phyloP scores from a whole-genome alignment of 2,329 filamentous ascomycete species.

The Calonectria ilicicola region DNA sequence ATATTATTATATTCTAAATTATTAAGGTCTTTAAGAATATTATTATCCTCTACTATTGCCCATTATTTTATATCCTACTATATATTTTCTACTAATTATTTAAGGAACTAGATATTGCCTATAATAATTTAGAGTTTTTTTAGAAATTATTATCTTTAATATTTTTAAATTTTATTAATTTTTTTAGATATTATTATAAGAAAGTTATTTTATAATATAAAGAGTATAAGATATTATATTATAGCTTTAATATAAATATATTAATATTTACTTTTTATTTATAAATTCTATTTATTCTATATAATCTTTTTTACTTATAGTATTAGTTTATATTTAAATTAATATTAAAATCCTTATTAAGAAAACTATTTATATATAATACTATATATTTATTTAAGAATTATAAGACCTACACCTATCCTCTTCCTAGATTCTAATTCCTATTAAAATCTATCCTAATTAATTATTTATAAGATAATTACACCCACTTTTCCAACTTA shows the following conservation, averaged over 20 bases:
- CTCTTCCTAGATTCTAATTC: neutral
- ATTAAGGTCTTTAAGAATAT: neutral
- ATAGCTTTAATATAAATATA: too few species aligned
- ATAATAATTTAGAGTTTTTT: neutral
- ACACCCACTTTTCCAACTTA: neutral
- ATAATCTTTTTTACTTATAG: neutral
- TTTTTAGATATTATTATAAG: too few species aligned
- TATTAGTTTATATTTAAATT: neutral
- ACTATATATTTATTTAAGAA: neutral
- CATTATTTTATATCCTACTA: neutral
- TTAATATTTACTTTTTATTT: too few species aligned
- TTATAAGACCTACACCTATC: neutral
- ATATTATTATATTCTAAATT: neutral
- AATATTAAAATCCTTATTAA: neutral
- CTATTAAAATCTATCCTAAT: neutral
- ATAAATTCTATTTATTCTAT: too few species aligned
- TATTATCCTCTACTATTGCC: neutral
- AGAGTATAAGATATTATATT: neutral
- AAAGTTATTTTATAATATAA: neutral
- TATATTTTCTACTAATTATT: neutral
- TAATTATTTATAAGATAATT: neutral
- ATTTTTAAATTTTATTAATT: neutral
- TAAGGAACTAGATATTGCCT: neutral
- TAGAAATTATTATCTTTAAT: neutral
- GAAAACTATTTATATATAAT: neutral